Base-by-base conservation (phyloP, 2,329 filamentous ascomycete species). In the Talaromyces funiculosus region DNA sequence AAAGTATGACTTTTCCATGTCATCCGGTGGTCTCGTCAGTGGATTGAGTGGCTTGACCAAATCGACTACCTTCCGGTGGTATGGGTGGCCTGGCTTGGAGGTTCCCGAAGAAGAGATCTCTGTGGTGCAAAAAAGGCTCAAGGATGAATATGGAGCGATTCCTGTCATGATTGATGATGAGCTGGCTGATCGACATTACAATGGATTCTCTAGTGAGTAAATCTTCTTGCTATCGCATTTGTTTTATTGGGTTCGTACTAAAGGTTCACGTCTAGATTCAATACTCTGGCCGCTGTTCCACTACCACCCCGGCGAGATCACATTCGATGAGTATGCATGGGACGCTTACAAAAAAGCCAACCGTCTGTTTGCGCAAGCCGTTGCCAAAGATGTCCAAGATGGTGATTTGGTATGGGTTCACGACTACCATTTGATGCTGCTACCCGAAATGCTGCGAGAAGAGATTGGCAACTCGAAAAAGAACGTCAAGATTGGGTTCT, bases 201-300 rank as follows among this genome's bases (percentile, higher is more conserved):
- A 99, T 72, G 94, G 94, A 53, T 97, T 97, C 75, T 93, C 92
- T 38, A 97, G 91, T 96, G 79, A 75, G 89, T 38, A 29, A 5
- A 10, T 26, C 12, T 47, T 5, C 49, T 14, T 57, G 42, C 29
- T 56, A 4, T 20, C 18, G 35, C 16, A 6, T 38, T 22, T 20
- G 18, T 10, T 22, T 20, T 22, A 1, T 35, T 8, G n/a, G n/a
- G 35, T 9, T 14, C 2, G 6, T 16, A 3, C 47, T 51, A 33
- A 51, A 2, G 9, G 1, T 33, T 2, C 2, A 3, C 35, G 8
- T 54, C 33, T 61, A 92, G 90, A 97, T 77, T 93, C 90, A 10
- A 96, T 97, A 74, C 86, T 97, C 62, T 97, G 92, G 92, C 92
- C 92, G 3, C 86, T 97, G 33, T 94, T 97, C 80, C 92, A 97